Evolutionary conservation across 1,284 basidiomycete genomes (phyloP).

Genomic region (Cutaneotrichosporon dermatis): DNA sequence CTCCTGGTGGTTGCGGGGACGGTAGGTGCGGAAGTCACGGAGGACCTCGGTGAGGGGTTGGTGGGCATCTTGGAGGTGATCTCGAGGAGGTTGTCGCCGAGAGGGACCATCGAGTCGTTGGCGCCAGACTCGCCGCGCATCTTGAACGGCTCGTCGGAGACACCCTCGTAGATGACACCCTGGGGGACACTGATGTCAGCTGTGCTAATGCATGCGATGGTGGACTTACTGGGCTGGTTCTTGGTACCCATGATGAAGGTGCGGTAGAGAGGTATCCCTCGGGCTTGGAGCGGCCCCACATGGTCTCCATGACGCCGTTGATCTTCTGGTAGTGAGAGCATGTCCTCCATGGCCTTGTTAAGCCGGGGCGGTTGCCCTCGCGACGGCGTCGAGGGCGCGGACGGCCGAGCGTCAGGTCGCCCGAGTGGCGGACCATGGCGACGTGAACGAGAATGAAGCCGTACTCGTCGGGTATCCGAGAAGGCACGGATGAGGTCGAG

Average conservation of each 20-base stretch:
- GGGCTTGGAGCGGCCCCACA: conserved; percentile 23
- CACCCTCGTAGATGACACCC: conserved; percentile 22
- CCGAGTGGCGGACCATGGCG: conserved; percentile 22
- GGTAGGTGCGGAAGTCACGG: conserved; percentile 22
- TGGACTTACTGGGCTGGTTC: conserved; percentile 10
- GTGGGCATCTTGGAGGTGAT: conserved; percentile 17
- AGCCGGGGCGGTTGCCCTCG: conserved; percentile 15
- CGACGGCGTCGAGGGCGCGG: conserved; percentile 13
- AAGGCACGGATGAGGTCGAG: conserved; percentile 21
- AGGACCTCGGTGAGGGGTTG: conserved; percentile 23
- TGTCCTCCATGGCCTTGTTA: conserved; percentile 15
- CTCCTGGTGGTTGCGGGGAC: conserved; percentile 21
- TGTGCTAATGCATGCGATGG: too few species aligned
- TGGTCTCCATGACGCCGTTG: conserved; percentile 21
- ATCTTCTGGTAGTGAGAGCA: conserved; percentile 16
- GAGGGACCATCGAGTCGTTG: conserved; percentile 24
- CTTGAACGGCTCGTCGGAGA: conserved; percentile 20
- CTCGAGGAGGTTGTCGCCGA: conserved; percentile 25
- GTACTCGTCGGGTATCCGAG: conserved; percentile 20
- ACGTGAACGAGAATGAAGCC: conserved; percentile 24
- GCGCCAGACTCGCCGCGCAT: conserved; percentile 23
- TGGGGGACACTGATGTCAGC: conserved; percentile 13
- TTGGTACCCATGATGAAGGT: conserved; percentile 16
- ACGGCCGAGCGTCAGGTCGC: conserved; percentile 12
- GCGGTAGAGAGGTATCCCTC: conserved; percentile 20